Evolutionary conservation across 2,329 filamentous ascomycete genomes (phyloP).

Genomic region (Diplodia intermedia): DNA sequence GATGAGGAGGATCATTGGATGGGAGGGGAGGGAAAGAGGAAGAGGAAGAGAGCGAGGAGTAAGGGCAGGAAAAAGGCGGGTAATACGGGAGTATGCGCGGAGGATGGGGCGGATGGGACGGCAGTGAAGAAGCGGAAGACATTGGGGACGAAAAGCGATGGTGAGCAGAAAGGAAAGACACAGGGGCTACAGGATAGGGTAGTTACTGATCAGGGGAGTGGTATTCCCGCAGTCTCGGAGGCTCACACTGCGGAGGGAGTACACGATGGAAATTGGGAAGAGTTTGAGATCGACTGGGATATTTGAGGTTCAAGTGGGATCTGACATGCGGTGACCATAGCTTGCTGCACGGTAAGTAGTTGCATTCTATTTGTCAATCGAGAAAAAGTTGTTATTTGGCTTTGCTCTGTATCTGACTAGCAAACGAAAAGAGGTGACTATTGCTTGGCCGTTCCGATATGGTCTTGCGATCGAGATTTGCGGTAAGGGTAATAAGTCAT

Average conservation of each 20-base stretch:
- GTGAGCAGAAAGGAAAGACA: background rate
- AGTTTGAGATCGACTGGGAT: slow-evolving; percentile 23
- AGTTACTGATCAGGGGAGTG: background rate
- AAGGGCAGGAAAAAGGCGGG: background rate
- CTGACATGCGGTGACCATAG: background rate
- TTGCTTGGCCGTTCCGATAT: background rate
- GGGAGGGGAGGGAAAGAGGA: background rate
- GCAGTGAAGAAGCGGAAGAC: slow-evolving; percentile 5
- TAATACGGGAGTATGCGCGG: too few relatives aligned
- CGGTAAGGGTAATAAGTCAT: too few relatives aligned
- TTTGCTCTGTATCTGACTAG: background rate
- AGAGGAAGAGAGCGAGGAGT: background rate
- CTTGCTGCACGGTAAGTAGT: slow-evolving; percentile 2
- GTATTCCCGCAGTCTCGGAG: background rate
- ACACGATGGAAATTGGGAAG: background rate
- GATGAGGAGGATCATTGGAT: slow-evolving; percentile 1
- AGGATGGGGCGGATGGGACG: background rate
- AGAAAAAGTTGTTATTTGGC: background rate
- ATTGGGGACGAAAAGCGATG: background rate
- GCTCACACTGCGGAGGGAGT: background rate
- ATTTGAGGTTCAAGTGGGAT: background rate
- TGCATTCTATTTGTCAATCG: slow-evolving; percentile 3
- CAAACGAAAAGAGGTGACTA: background rate
- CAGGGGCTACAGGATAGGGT: background rate
- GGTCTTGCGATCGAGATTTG: background rate